Conservation (phyloP, 192 early-diverging fungal species). For the Backusella liffmaniae region DNA sequence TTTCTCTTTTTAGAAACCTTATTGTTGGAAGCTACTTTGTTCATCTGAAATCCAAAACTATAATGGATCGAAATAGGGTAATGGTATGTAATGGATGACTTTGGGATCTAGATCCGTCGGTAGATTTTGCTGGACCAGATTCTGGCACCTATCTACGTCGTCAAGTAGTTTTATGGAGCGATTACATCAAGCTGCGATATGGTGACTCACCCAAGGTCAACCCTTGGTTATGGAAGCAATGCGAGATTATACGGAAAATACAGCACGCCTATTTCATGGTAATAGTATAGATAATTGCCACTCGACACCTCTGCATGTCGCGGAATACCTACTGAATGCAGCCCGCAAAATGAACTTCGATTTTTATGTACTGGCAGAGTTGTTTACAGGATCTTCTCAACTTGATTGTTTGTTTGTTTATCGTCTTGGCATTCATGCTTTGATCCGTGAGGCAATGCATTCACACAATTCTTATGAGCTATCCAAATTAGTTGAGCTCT, state of each 20-base stretch:
- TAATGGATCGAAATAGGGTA: conserved; percentile 57
- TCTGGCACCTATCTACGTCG: conserved; percentile 90
- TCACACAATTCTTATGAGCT: conserved; percentile 91
- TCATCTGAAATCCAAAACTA: conserved; percentile 52
- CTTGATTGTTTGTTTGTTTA: conserved; percentile 91
- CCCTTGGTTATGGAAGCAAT: conserved; percentile 98
- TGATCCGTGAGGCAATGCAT: conserved; percentile 98
- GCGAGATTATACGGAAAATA: conserved; percentile 82
- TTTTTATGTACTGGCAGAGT: conserved; percentile 95
- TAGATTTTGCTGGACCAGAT: conserved; percentile 87
- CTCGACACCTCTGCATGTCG: conserved; percentile 96
- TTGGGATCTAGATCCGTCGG: conserved; percentile 85
- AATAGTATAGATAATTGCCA: conserved; percentile 99
- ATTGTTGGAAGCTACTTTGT: conserved; percentile 94
- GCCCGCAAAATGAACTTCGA: conserved; percentile 83
- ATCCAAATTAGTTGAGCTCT: conserved; percentile 81
- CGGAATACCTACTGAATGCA: conserved; percentile 85
- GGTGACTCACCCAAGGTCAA: conserved; percentile 79
- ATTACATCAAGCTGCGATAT: conserved; percentile 98
- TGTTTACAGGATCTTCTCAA: conserved; percentile 95
- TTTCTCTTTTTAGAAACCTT: conserved; percentile 57
- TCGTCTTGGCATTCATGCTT: conserved; percentile 91
- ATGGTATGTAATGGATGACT: conserved; percentile 98
- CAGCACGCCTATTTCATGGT: conserved; percentile 89
- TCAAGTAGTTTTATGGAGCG: conserved; percentile 98